Evolutionary conservation across 768 basidiomycete genomes (phyloP).

Genomic region (Mycena amicta): DNA sequence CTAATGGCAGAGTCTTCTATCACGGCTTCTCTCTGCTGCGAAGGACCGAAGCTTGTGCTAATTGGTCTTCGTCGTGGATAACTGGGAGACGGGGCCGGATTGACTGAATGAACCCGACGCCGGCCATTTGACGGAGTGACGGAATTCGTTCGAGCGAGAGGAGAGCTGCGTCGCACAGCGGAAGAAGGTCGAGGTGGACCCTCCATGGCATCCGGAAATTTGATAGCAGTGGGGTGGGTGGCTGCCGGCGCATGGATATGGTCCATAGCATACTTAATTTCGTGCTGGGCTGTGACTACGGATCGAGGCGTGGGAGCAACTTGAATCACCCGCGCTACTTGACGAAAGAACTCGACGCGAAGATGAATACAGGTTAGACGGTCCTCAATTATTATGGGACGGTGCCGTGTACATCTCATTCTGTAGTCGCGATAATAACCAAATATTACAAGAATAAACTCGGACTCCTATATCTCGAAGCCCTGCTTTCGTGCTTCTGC

Average conservation of each 20-base stretch:
- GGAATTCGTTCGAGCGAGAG: conserved; percentile 34
- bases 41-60: conserved; percentile 22
- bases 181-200: conserved; percentile 3
- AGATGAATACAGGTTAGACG: too few relatives aligned
- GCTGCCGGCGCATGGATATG: conserved; percentile 1
- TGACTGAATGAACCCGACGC: conserved; percentile 32
- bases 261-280: conserved; percentile 1
- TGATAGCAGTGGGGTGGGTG: background rate
- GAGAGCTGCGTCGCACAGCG: conserved; percentile 33
- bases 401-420: too few relatives aligned
- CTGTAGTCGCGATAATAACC: too few relatives aligned
- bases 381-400: too few relatives aligned
- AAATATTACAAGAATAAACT: too few relatives aligned
- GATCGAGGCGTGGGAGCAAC: too few relatives aligned
- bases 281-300: too few relatives aligned
- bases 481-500: background rate
- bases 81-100: conserved; percentile 25
- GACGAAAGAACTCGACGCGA: too few relatives aligned
- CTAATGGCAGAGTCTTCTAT: conserved; percentile 39
- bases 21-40: conserved; percentile 26
- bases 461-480: background rate
- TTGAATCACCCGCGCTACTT: too few relatives aligned
- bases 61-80: conserved; percentile 28
- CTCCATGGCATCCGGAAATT: conserved; percentile 10
- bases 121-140: conserved; percentile 24